Conservation (phyloP, 2,329 filamentous ascomycete genomes). For the Periconia macrospinosa region DNA sequence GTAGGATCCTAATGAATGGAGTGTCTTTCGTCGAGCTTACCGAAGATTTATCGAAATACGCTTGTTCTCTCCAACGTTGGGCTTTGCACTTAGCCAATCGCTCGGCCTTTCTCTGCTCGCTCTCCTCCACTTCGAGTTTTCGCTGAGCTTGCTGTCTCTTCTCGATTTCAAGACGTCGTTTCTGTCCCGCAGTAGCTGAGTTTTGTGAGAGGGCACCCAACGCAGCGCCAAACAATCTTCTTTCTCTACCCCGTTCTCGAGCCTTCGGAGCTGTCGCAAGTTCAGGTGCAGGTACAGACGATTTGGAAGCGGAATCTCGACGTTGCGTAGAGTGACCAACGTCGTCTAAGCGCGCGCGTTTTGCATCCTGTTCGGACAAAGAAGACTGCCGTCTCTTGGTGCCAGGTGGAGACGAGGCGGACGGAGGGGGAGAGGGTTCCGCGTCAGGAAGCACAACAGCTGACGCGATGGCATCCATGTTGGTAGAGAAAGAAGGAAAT, state of each 20-base stretch:
- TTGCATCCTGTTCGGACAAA: constrained; percentile 51
- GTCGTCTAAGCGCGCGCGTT: constrained; percentile 55
- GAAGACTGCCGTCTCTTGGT: constrained; percentile 60
- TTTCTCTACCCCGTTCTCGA: constrained; percentile 76
- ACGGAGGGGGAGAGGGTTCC: constrained; percentile 32
- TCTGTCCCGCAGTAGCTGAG: constrained; percentile 61
- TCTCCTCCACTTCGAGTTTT: constrained; percentile 71
- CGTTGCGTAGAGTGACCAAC: constrained; percentile 23
- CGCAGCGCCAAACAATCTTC: constrained; percentile 82
- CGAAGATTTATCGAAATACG: constrained; percentile 72
- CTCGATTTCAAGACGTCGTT: constrained; percentile 77
- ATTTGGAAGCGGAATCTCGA: constrained; percentile 15
- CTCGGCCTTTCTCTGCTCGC: constrained; percentile 67
- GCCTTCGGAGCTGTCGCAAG: constrained; percentile 55
- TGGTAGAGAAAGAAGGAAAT: neutral
- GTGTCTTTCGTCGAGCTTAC: constrained; percentile 51
- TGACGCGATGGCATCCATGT: constrained; percentile 53
- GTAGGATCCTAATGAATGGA: neutral
- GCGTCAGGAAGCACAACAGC: constrained; percentile 57
- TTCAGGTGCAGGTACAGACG: constrained; percentile 32
- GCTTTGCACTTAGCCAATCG: constrained; percentile 64
- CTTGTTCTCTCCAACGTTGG: constrained; percentile 69
- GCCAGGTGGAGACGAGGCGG: constrained; percentile 27
- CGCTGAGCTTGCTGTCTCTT: constrained; percentile 77
- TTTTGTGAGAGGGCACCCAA: constrained; percentile 78